Evolutionary conservation across 345 rosid genomes (phyloP), one percentile per base, ranked within the genome.

Genomic region (Salix exigua): DNA sequence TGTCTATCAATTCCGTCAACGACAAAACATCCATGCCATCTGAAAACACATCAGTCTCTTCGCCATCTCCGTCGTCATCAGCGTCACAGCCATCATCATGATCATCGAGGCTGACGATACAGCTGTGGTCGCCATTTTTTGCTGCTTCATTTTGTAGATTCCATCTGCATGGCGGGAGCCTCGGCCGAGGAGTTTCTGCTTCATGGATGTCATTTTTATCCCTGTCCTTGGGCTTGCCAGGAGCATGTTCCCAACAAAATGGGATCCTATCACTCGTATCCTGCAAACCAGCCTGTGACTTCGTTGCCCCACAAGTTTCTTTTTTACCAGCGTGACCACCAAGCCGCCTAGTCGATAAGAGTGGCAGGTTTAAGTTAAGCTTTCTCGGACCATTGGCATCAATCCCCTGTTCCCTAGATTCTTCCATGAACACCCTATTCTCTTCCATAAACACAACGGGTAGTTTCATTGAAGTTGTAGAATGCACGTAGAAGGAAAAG

Each of bases 181-280:
- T 88, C 1, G 88, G 94, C 5, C 91, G 89, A 18, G 96, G 97
- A 17, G 96, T 90, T 40, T 77, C 86, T 4, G 69, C 72, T 9
- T 84, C 90, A 8, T 65, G 73, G 6, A 14, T 11, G 42, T 79
- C 84, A 31, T 66, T 30, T 60, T 66, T 80, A 48, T 70, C 73
- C 9, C 19, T 28, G 61, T 83, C 77, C 77, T 88, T 91, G 53
- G 97, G 99, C 87, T 79, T 84, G 4, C 97, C 99, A 0, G 99
- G 97, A 80, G 88, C 83, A 19, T 86, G 87, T 80, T 95, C 99
- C 97, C 99, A 93, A 33, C 90, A 89, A 75, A 95, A 93, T 0
- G 97, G 99, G 66, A 95, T 85, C 69, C 90, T 73, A 8, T 82
- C 63, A 4, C 86, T 77, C 12, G 84, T 18, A 63, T 81, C 79